Conservation (phyloP, 2,329 filamentous ascomycete genomes). For the Aspergillus vadensis region DNA sequence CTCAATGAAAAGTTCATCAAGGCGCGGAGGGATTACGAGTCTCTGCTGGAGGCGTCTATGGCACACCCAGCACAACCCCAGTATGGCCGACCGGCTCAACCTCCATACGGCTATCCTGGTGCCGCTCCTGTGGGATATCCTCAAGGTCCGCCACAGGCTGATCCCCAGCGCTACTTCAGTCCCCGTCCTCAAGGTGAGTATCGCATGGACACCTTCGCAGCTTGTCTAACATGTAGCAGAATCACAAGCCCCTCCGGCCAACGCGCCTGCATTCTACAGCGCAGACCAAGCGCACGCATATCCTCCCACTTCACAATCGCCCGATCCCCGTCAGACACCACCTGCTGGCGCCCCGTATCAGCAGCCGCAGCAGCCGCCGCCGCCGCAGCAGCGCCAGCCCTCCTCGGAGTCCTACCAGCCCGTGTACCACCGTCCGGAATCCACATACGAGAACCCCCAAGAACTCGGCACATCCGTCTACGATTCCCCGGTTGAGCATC, state of each 20-base stretch:
- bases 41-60: constrained; percentile 95
- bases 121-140: constrained; percentile 37
- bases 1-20: constrained; percentile 99
- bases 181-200: constrained; percentile 49
- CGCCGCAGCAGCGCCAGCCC: constrained; percentile 54
- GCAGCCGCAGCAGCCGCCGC: constrained; percentile 51
- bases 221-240: constrained; percentile 31
- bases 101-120: constrained; percentile 38
- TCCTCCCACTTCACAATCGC: constrained; percentile 43
- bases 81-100: constrained; percentile 64
- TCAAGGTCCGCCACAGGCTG: constrained; percentile 51
- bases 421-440: constrained; percentile 60
- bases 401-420: constrained; percentile 49
- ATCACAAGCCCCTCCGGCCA: constrained; percentile 45
- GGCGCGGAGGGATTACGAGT: constrained; percentile 92
- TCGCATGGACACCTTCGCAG: background rate
- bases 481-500: constrained; percentile 66
- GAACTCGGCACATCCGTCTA: constrained; percentile 77
- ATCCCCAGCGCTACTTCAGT: constrained; percentile 70
- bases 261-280: constrained; percentile 64
- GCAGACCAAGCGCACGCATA: constrained; percentile 54
- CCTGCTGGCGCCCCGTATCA: constrained; percentile 36
- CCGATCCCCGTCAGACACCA: constrained; percentile 43
- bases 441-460: constrained; percentile 71
- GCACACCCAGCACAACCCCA: constrained; percentile 80